A percentile compares a stretch with the other conserved stretches of the same genome.
These are phyloP conservation scores for Przewalskia tangutica DNA, from an alignment of 257 asterid species.

Conservation along the genomic window DNA sequence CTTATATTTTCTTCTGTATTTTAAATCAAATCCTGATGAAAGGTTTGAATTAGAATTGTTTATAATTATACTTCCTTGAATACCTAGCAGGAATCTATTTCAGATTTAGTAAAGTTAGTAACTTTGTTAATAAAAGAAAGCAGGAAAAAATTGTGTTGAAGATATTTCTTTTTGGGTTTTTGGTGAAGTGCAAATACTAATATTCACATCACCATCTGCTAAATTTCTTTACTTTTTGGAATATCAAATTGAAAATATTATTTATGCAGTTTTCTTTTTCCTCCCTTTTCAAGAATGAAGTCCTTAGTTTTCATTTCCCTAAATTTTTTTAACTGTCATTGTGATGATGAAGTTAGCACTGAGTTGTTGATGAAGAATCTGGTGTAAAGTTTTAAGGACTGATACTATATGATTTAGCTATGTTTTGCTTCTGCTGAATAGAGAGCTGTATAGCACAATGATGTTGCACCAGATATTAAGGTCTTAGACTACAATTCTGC, in stretches of 20 bases:
- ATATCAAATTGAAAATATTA: too few species aligned
- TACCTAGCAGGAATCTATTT: too few species aligned
- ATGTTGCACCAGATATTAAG: too few species aligned
- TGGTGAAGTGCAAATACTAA: background rate
- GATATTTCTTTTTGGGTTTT: background rate
- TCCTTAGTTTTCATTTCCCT: too few species aligned
- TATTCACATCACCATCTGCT: too few species aligned
- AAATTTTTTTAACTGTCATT: too few species aligned
- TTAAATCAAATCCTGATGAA: background rate
- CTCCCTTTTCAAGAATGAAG: too few species aligned
- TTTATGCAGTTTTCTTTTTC: too few species aligned
- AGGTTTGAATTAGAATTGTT: background rate
- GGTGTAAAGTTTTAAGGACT: constrained; percentile 20
- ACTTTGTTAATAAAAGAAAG: background rate
- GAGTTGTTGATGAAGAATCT: background rate
- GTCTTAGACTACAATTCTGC: background rate
- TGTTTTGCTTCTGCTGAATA: background rate
- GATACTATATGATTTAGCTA: background rate
- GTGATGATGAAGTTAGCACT: background rate
- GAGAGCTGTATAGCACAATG: background rate
- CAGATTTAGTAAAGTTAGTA: background rate
- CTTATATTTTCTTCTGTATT: background rate
- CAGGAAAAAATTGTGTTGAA: background rate
- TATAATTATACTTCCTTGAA: background rate
- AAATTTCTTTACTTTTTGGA: too few species aligned